Percentiles rank a stretch among this genome's conserved stretches.
These are phyloP conservation scores for Zostera marina DNA, from an alignment of 116 monocot genomes.

Conservation along the genomic window DNA sequence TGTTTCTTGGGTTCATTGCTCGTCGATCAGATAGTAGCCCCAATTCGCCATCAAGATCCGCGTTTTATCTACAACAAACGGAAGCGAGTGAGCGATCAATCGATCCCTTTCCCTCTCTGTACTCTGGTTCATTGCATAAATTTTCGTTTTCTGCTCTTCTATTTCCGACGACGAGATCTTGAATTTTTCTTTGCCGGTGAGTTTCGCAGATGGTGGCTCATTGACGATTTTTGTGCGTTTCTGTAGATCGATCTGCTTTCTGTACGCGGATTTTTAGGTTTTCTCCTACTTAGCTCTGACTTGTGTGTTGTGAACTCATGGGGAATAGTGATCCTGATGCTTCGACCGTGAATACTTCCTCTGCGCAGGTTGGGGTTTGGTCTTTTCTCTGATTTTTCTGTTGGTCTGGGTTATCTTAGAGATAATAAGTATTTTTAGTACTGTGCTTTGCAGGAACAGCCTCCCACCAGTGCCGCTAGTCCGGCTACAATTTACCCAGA, in stretches of 20 bases:
- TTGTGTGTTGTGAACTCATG: conserved; percentile 8
- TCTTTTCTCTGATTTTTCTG: background rate
- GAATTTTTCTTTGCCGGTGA: too few species aligned
- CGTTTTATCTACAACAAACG: too few species aligned
- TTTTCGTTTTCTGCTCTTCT: too few species aligned
- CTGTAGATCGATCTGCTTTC: background rate
- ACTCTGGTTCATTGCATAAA: too few species aligned
- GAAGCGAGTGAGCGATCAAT: too few species aligned
- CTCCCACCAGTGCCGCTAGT: conserved; percentile 16
- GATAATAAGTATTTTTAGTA: background rate
- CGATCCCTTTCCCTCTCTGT: too few species aligned
- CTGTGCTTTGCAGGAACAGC: conserved; percentile 29
- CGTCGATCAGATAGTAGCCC: too few species aligned
- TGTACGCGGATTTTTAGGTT: background rate
- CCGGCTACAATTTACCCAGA: conserved; percentile 54
- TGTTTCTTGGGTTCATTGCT: too few species aligned
- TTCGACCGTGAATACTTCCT: conserved; percentile 14
- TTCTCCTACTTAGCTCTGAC: background rate
- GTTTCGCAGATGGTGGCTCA: too few species aligned
- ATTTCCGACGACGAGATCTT: too few species aligned
- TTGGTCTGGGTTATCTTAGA: background rate
- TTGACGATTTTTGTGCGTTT: background rate
- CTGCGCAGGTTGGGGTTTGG: conserved; percentile 6
- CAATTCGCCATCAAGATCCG: too few species aligned
- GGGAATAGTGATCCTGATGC: conserved; percentile 28